Conservation (phyloP, 306 rosid genomes). For the Sicyos edulis region DNA sequence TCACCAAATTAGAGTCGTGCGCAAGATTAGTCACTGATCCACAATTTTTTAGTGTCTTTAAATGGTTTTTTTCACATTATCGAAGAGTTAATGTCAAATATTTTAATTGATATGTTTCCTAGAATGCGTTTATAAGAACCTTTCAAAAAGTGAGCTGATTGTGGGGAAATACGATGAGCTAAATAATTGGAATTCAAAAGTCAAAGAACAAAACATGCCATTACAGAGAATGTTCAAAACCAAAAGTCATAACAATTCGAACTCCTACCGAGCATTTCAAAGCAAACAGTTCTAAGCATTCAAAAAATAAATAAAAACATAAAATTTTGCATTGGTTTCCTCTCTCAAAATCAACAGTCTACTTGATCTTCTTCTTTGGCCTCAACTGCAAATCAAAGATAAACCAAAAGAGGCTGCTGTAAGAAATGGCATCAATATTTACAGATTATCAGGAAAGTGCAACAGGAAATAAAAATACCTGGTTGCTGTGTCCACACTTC, state of each 20-base stretch:
- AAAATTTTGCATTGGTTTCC: slow-evolving; percentile 10
- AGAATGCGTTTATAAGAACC: no score
- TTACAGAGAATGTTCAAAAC: background rate
- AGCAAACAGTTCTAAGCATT: slow-evolving; percentile 16
- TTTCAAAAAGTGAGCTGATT: no score
- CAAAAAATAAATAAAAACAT: slow-evolving; percentile 24
- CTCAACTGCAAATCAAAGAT: slow-evolving; percentile 61
- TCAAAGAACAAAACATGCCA: slow-evolving; percentile 8
- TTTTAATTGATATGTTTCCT: background rate
- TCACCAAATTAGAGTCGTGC: background rate
- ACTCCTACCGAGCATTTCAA: slow-evolving; percentile 1
- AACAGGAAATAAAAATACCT: slow-evolving; percentile 32
- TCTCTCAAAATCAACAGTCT: slow-evolving; percentile 27
- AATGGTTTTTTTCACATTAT: no score
- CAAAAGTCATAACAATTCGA: slow-evolving; percentile 13
- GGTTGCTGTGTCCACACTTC: slow-evolving; percentile 99
- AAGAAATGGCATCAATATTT: background rate
- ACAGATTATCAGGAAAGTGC: background rate
- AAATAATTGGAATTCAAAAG: background rate
- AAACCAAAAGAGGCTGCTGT: background rate
- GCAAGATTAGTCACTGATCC: background rate
- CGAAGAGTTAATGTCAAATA: background rate
- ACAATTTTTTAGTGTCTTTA: no score
- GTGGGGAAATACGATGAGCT: background rate
- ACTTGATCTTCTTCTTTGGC: slow-evolving; percentile 99